Evolutionary conservation across 2,329 filamentous ascomycete species (phyloP).

Genomic region (Aspergillus piperis): DNA sequence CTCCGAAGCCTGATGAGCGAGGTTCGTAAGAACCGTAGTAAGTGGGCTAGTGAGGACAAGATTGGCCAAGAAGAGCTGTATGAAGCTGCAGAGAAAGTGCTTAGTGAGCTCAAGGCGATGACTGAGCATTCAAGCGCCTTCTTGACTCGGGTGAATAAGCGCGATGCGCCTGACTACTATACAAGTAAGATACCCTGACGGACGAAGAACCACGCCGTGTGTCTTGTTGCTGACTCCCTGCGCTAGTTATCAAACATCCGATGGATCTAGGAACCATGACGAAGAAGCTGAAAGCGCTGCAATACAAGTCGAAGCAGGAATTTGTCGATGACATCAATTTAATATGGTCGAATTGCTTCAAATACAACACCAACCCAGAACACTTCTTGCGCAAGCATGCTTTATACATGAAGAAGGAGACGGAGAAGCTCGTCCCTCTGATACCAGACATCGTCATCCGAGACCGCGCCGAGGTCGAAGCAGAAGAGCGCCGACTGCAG

Average conservation of each 20-base stretch:
- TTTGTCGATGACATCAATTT: slow-evolving; percentile 92
- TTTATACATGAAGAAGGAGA: slow-evolving; percentile 94
- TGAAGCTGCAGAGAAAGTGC: slow-evolving; percentile 92
- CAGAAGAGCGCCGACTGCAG: slow-evolving; percentile 77
- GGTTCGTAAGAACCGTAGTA: slow-evolving; percentile 95
- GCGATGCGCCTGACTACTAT: slow-evolving; percentile 95
- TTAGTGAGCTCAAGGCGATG: slow-evolving; percentile 95
- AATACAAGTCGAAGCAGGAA: slow-evolving; percentile 86
- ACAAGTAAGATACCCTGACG: slow-evolving; percentile 63
- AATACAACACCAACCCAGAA: slow-evolving; percentile 87
- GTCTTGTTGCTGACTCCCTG: slow-evolving; percentile 23
- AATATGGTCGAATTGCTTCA: slow-evolving; percentile 96
- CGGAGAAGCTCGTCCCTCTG: slow-evolving; percentile 90
- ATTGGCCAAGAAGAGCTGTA: slow-evolving; percentile 97
- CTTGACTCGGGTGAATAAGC: slow-evolving; percentile 89
- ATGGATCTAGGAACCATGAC: slow-evolving; percentile 99
- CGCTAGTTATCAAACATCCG: slow-evolving; percentile 82
- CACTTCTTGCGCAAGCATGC: slow-evolving; percentile 91
- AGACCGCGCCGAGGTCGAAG: slow-evolving; percentile 91
- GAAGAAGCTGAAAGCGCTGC: slow-evolving; percentile 84
- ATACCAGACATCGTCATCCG: slow-evolving; percentile 92
- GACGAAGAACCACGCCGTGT: not conserved
- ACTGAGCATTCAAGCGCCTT: slow-evolving; percentile 98
- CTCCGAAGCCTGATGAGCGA: slow-evolving; percentile 92
- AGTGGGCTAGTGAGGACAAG: slow-evolving; percentile 98